Conservation (phyloP, 805 yeast genomes). For the Maudiozyma turicensis region DNA sequence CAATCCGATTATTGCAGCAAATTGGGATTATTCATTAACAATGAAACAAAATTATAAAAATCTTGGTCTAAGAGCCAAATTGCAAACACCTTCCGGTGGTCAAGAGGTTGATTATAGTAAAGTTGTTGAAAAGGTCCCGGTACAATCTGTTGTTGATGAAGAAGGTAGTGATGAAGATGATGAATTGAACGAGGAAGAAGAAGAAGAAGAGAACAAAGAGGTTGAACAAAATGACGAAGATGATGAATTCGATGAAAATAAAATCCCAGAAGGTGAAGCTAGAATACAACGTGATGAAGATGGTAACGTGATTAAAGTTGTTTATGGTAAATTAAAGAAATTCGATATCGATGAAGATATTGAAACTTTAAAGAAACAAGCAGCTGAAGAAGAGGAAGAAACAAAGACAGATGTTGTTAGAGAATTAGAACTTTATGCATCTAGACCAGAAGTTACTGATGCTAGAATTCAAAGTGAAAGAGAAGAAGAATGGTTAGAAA, state of each 20-base stretch:
- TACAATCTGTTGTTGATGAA: slow-evolving; percentile 18
- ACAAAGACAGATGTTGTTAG: slow-evolving; percentile 48
- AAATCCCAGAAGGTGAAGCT: slow-evolving; percentile 73
- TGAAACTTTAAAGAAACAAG: slow-evolving; percentile 18
- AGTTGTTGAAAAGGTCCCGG: slow-evolving; percentile 30
- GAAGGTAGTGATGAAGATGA: slow-evolving; percentile 12
- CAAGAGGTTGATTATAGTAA: slow-evolving; percentile 47
- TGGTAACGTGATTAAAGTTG: slow-evolving; percentile 56
- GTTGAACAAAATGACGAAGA: slow-evolving; percentile 9
- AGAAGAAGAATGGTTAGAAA: slow-evolving; percentile 63
- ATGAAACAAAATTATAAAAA: slow-evolving; percentile 77
- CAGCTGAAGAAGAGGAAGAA: slow-evolving; percentile 15
- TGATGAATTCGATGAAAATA: slow-evolving; percentile 31
- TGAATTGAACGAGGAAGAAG: slow-evolving; percentile 31
- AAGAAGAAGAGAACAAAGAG: slow-evolving; percentile 11
- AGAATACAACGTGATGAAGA: slow-evolving; percentile 60
- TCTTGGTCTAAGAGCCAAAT: slow-evolving; percentile 62
- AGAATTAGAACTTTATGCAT: slow-evolving; percentile 57
- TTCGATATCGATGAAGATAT: slow-evolving; percentile 28
- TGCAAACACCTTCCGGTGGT: slow-evolving; percentile 73
- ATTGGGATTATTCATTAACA: slow-evolving; percentile 83
- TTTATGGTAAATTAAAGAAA: slow-evolving; percentile 56
- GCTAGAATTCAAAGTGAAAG: slow-evolving; percentile 57
- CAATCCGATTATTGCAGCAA: slow-evolving; percentile 74
- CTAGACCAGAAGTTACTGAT: slow-evolving; percentile 31